Base-by-base conservation (phyloP, 1,284 basidiomycete species). In the Ustilago esculenta region DNA sequence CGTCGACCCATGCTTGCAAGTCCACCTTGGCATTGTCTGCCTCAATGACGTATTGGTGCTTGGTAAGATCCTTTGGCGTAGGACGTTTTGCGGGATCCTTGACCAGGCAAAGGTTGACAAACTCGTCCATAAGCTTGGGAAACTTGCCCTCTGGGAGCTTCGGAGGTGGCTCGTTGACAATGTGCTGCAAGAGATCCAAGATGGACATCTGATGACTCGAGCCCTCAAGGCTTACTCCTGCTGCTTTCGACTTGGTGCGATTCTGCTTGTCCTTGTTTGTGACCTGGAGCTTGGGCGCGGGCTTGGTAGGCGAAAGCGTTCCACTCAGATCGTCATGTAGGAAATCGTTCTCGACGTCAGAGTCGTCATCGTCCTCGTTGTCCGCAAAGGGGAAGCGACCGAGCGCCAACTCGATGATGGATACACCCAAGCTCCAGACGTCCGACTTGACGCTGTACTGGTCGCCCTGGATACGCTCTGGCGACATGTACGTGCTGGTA, bases 401-500 rank as follows among this genome's bases (percentile, higher is more conserved):
- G 40, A 92, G 87, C 0, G 92, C 94, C 39, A 98, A 87, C 84
- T 98, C 94, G 82, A 98, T 93, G 39, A 98, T 86, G 3, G 93
- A 91, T 76, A 98, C 94, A 30, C 95, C 94, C 48, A 96, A 86
- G 2, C 93, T 96, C 94, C 94, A 97, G 7, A 98, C 92, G 79
- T 98, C 94, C 4, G 94, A 96, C 84, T 96, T 97, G 83, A 97
- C 92, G 27, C 92, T 92, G 84, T 98, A 98, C 80, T 92, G 90
- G 4, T 93, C 93, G 50, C 96, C 95, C 85, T 98, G 94, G 79
- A 99, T 98, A 50, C 95, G 92, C 82, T 98, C 95, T 30, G 95
- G 95, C 92, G 98, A 82, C 95, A 98, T 99, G 83, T 98, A 99
- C 12, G 94, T 95, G 65, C 92, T 94, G 3, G 96, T 98, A 8